A percentile compares a stretch with the other conserved stretches of the same genome.
Conservation (phyloP, 148 eudicot genomes). For the Arctostaphylos glauca region DNA sequence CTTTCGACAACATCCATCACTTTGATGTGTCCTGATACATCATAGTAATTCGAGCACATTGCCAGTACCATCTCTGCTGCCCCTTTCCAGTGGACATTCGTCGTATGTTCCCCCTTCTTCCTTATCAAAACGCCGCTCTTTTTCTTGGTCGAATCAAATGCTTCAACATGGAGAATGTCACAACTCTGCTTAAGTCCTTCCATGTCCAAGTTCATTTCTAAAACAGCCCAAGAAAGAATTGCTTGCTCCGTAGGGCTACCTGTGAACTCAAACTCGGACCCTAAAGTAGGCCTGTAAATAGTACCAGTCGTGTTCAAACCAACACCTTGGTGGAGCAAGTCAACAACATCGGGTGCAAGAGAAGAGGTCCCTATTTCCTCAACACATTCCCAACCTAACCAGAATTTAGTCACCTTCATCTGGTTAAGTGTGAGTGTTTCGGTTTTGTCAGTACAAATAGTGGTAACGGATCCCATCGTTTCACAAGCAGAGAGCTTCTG, state of each 20-base stretch:
- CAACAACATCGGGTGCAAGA: neutral
- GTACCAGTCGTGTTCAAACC: conserved; percentile 2
- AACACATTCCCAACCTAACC: neutral
- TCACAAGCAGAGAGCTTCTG: conserved; percentile 11
- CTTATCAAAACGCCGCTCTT: conserved; percentile 16
- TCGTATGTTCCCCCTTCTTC: neutral
- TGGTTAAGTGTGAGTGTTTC: conserved; percentile 14
- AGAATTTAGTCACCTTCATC: neutral
- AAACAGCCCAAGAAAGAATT: conserved; percentile 18
- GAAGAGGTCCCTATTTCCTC: neutral
- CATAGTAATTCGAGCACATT: conserved; percentile 5
- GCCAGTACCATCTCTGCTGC: conserved; percentile 4
- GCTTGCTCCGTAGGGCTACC: conserved; percentile 14
- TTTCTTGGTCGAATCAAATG: conserved; percentile 16
- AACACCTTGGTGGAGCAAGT: neutral
- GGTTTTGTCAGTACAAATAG: neutral
- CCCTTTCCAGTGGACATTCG: conserved; percentile 21
- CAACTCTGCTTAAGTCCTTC: conserved; percentile 8
- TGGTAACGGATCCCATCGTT: conserved; percentile 2
- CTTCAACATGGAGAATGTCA: conserved; percentile 8
- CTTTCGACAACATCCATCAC: neutral
- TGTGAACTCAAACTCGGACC: neutral
- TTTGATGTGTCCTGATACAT: neutral
- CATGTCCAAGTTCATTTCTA: conserved; percentile 14
- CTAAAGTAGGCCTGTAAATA: neutral